Evolutionary conservation across 768 basidiomycete species (phyloP).

Genomic region (Leccinum rimulosum): DNA sequence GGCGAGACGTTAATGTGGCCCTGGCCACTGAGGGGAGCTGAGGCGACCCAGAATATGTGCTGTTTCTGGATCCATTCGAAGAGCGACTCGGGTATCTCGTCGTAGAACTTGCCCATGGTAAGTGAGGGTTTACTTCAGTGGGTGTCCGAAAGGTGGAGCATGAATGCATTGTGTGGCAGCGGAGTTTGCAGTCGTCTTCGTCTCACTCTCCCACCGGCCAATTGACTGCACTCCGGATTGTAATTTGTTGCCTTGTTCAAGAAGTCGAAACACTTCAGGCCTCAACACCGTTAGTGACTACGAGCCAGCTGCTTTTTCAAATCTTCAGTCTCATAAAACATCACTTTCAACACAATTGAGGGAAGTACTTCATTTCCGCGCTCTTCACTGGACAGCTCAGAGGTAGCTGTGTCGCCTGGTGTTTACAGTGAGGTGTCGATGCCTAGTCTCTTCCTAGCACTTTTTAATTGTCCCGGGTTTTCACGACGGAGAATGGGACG

Average conservation of each 20-base stretch:
- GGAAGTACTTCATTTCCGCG: background rate
- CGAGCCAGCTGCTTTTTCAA: background rate
- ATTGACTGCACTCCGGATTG: too few relatives aligned
- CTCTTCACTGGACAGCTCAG: background rate
- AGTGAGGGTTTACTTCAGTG: background rate
- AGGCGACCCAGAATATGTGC: slow-evolving; percentile 70
- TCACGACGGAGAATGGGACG: background rate
- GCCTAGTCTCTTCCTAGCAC: background rate
- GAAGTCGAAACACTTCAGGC: too few relatives aligned
- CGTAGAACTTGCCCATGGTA: slow-evolving; percentile 55
- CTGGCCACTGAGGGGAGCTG: slow-evolving; percentile 54
- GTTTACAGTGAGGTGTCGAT: background rate
- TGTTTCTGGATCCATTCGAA: slow-evolving; percentile 61
- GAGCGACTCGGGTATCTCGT: slow-evolving; percentile 54
- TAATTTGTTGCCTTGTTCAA: too few relatives aligned
- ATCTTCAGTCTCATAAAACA: background rate
- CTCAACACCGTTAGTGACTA: too few relatives aligned
- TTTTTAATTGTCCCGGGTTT: background rate
- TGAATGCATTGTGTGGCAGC: too few relatives aligned
- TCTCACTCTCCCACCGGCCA: background rate
- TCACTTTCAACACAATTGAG: background rate
- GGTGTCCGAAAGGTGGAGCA: background rate
- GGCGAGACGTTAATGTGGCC: slow-evolving; percentile 70
- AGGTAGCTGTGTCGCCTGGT: background rate
- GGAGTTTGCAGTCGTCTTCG: too few relatives aligned